Percentiles rank a stretch among this genome's conserved stretches.
These are phyloP conservation scores for Parasarocladium wereldwijsianum DNA, from an alignment of 2,329 filamentous ascomycete genomes.

Conservation along the genomic window DNA sequence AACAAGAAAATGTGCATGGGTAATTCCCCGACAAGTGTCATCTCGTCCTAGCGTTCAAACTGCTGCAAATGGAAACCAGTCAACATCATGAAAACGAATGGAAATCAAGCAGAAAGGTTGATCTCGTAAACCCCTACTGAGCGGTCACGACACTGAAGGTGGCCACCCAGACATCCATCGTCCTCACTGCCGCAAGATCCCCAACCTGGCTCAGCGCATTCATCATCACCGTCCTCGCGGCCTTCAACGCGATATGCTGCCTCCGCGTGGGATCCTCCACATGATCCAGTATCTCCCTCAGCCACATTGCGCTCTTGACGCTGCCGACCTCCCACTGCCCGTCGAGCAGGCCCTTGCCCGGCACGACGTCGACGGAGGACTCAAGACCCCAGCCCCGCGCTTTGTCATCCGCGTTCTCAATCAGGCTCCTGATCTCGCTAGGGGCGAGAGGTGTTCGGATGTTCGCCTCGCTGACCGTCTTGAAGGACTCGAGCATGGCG, in stretches of 20 bases:
- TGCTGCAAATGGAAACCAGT: too few species aligned
- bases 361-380: neutral
- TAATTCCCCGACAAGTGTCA: too few species aligned
- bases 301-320: neutral
- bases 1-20: too few species aligned
- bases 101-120: too few species aligned
- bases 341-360: neutral
- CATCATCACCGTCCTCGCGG: neutral
- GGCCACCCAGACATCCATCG: neutral
- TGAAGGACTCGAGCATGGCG: constrained; percentile 26
- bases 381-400: neutral
- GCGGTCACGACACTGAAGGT: too few species aligned
- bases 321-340: neutral
- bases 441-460: constrained; percentile 18
- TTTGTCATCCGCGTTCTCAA: too few species aligned
- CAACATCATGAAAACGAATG: too few species aligned
- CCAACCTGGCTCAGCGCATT: neutral
- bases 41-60: too few species aligned
- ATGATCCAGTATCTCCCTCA: neutral
- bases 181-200: neutral
- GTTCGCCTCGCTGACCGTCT: constrained; percentile 24
- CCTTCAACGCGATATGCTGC: neutral
- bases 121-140: too few species aligned
- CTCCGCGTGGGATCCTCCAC: neutral
- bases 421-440: neutral